A percentile compares a stretch with the other conserved stretches of the same genome.
These are phyloP conservation scores for Saprolegnia parasitica DNA, from an alignment of 352 stramenopile genomes.

Conservation along the genomic window DNA sequence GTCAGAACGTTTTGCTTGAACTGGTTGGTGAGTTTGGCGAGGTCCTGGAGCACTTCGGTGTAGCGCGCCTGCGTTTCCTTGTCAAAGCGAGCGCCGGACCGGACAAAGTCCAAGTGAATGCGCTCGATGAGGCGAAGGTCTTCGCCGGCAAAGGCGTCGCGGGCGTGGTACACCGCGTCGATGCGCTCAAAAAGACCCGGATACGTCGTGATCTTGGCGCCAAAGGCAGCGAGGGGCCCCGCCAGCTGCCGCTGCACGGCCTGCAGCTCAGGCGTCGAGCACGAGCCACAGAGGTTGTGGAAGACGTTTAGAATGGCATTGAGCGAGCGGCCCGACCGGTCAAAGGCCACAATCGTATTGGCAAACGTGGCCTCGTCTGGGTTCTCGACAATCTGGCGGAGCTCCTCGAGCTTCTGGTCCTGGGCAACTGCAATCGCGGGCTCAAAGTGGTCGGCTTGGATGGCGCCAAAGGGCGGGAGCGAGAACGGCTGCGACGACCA, in stretches of 20 bases:
- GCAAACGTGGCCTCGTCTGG: conserved; percentile 40
- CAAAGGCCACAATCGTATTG: conserved; percentile 48
- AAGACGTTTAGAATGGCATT: conserved; percentile 40
- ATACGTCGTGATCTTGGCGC: conserved; percentile 35
- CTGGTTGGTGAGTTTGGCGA: conserved; percentile 45
- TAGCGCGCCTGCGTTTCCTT: conserved; percentile 39
- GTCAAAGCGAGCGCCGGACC: conserved; percentile 33
- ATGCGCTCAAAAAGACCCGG: conserved; percentile 62
- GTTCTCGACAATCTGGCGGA: conserved; percentile 53
- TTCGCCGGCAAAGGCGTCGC: conserved; percentile 35
- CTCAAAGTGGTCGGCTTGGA: conserved; percentile 42
- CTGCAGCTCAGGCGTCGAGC: conserved; percentile 53
- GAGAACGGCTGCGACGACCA: conserved; percentile 50
- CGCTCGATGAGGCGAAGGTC: conserved; percentile 48
- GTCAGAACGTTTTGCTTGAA: conserved; percentile 66
- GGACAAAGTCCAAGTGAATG: conserved; percentile 49
- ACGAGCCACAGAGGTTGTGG: conserved; percentile 41
- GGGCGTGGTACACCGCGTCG: conserved; percentile 33
- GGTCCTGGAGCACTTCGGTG: conserved; percentile 45
- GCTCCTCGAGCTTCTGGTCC: conserved; percentile 41
- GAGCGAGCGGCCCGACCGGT: conserved; percentile 39
- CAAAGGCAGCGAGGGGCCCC: conserved; percentile 40
- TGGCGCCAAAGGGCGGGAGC: conserved; percentile 51
- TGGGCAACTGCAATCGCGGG: conserved; percentile 45
- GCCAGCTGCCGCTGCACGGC: conserved; percentile 47